phyloP scores from a whole-genome alignment of 108 stramenopile genomes.

The Cyclostephanos invisitatus region DNA sequence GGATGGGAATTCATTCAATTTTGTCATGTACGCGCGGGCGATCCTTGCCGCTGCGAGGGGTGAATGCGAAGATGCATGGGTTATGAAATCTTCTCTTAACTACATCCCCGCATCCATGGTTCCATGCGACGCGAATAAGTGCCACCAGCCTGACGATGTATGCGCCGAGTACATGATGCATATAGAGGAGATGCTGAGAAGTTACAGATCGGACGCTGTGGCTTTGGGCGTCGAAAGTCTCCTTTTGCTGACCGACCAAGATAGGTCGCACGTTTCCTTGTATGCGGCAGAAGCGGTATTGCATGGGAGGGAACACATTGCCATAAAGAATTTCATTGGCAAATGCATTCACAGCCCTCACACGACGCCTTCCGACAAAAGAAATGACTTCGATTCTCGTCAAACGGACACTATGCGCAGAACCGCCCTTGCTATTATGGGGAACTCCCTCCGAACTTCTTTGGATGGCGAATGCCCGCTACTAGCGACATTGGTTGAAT shows the following conservation, averaged over 20 bases:
- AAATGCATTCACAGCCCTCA: constrained; percentile 7
- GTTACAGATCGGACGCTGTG: constrained; percentile 65
- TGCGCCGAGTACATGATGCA: constrained; percentile 33
- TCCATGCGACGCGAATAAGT: background rate
- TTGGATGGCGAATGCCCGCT: background rate
- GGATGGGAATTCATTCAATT: constrained; percentile 26
- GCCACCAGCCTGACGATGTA: constrained; percentile 2
- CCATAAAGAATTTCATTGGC: constrained; percentile 29
- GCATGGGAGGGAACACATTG: constrained; percentile 6
- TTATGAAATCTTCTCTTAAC: constrained; percentile 13
- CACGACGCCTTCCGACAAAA: background rate
- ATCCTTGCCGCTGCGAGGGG: constrained; percentile 22
- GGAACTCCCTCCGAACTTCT: constrained; percentile 23
- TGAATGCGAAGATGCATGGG: background rate
- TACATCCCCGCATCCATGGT: constrained; percentile 14
- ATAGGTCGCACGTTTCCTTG: constrained; percentile 21
- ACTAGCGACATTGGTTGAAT: constrained; percentile 4
- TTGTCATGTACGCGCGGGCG: constrained; percentile 19
- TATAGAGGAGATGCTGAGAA: constrained; percentile 53
- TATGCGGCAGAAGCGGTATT: constrained; percentile 29
- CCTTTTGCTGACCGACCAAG: constrained; percentile 58
- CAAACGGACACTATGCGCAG: constrained; percentile 29
- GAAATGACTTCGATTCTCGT: constrained; percentile 10
- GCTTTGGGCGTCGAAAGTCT: constrained; percentile 66
- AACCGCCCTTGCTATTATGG: constrained; percentile 28